These are phyloP conservation scores for Xanthoconium stramineum DNA, from an alignment of 768 basidiomycete genomes.

Conservation along the genomic window DNA sequence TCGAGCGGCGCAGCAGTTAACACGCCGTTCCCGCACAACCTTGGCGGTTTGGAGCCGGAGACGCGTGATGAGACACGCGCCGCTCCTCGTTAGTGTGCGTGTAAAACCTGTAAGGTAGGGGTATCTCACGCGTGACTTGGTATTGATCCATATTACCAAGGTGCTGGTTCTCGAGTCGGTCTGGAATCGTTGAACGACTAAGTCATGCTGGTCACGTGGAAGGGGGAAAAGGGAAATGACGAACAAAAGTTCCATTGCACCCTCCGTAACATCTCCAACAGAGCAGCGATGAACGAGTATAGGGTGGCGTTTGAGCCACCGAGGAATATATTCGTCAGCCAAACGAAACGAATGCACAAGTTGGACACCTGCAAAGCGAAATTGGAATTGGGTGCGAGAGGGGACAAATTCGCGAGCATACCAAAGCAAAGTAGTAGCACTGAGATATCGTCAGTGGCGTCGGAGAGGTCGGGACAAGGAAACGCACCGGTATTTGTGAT, in stretches of 20 bases:
- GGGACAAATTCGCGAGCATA: conserved; percentile 29
- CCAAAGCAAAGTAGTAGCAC: conserved; percentile 80
- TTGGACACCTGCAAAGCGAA: conserved; percentile 57
- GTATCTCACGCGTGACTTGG: conserved; percentile 81
- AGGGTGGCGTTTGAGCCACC: conserved; percentile 45
- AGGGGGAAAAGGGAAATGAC: conserved; percentile 24
- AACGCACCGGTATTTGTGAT: conserved; percentile 53
- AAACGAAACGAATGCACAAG: conserved; percentile 74
- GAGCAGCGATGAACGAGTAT: conserved; percentile 62
- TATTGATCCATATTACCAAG: conserved; percentile 80
- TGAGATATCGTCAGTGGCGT: conserved; percentile 24
- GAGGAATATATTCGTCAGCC: conserved; percentile 72
- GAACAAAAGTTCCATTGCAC: conserved; percentile 92
- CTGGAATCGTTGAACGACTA: conserved; percentile 32
- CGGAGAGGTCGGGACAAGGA: background rate
- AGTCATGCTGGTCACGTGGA: background rate
- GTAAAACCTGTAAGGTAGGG: conserved; percentile 71
- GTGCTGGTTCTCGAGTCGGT: conserved; percentile 87
- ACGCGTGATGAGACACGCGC: background rate
- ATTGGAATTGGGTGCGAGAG: background rate
- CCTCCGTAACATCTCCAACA: conserved; percentile 76
- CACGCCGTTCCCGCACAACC: background rate
- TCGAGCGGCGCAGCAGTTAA: too few species aligned
- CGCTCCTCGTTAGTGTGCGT: conserved; percentile 36
- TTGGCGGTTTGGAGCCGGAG: background rate